Percentiles rank a stretch among this genome's conserved stretches.
Conservation (phyloP, 495 filamentous ascomycete species). For the Annulohypoxylon moriforme region DNA sequence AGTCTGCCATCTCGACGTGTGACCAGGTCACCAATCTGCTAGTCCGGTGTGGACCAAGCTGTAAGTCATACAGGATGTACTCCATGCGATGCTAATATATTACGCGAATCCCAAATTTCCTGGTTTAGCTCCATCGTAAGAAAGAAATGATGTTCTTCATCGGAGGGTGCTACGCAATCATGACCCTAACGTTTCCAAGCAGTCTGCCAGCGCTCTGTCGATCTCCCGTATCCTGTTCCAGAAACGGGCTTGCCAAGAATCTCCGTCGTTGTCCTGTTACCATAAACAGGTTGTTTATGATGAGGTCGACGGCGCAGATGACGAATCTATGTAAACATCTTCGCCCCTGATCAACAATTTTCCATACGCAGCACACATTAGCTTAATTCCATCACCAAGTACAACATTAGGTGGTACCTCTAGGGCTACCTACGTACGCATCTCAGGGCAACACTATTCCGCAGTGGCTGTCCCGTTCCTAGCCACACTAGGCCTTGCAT, state of each 20-base stretch:
- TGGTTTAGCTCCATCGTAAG: constrained; percentile 21
- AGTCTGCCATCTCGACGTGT: constrained; percentile 33
- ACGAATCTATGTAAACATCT: constrained; percentile 12
- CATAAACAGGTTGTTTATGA: neutral
- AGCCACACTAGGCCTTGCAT: constrained; percentile 19
- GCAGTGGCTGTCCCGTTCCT: constrained; percentile 5
- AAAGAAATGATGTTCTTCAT: constrained; percentile 1
- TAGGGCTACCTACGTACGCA: neutral
- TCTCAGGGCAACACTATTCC: constrained; percentile 2
- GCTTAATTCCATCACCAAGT: neutral
- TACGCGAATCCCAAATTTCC: constrained; percentile 32
- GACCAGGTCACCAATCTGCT: constrained; percentile 37
- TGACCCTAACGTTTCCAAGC: neutral
- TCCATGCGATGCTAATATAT: constrained; percentile 26
- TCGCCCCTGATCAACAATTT: constrained; percentile 35
- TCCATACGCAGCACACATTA: constrained; percentile 21
- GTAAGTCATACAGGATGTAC: constrained; percentile 33
- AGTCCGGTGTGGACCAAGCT: constrained; percentile 27
- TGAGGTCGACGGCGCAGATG: constrained; percentile 12
- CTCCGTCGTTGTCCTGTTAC: constrained; percentile 14
- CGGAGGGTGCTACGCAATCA: constrained; percentile 24
- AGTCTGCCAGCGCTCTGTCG: constrained; percentile 19
- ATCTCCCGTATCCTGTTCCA: constrained; percentile 31
- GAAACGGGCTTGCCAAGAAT: constrained; percentile 19
- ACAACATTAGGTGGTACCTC: neutral